Base-by-base conservation (phyloP, 352 stramenopile genomes). In the Pythium diclinum region DNA sequence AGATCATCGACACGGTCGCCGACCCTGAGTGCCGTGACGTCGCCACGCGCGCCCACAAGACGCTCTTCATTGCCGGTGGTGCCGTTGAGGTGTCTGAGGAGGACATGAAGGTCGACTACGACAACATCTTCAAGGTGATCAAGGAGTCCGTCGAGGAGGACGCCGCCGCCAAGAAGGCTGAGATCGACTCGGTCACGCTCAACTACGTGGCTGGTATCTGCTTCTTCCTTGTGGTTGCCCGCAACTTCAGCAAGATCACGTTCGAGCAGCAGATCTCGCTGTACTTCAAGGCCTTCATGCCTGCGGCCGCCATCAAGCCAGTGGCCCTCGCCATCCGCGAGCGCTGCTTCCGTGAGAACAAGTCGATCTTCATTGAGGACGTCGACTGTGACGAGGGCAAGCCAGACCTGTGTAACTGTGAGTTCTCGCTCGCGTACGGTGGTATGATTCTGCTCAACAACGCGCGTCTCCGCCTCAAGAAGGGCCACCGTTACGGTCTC, bases 401-500 rank as follows among this genome's bases (percentile, higher is more conserved):
- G 58, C 96, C 98, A 42, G 94, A 99, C 73, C 82, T 99, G 7
- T 99, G 97, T 77, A 98, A 99, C 90, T 99, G 97, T 73, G 93
- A 98, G 74, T 99, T 99, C 80, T 99, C 97, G 65, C 88, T 99
- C 54, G 97, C 97, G 6, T 95, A 97, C 75, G 89, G 88, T 86
- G 91, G 92, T 76, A 96, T 95, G 79, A 94, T 96, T 65, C 66
- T 98, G 67, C 75, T 98, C 30, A 94, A 96, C 75, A 93, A 94
- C 73, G 91, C 91, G 6, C 89, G 92, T 67, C 84, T 98, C 61
- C 89, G 89, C 56, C 79, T 98, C 11, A 94, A 94, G 76, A 89
- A 92, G 78, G 91, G 91, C 19, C 87, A 96, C 74, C 85, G 89
- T 76, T 97, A 98, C 82, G 94, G 95, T 82, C 81, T 98, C 21